Evolutionary conservation across 2,329 filamentous ascomycete genomes (phyloP).

Genomic region (Monilinia fructigena): DNA sequence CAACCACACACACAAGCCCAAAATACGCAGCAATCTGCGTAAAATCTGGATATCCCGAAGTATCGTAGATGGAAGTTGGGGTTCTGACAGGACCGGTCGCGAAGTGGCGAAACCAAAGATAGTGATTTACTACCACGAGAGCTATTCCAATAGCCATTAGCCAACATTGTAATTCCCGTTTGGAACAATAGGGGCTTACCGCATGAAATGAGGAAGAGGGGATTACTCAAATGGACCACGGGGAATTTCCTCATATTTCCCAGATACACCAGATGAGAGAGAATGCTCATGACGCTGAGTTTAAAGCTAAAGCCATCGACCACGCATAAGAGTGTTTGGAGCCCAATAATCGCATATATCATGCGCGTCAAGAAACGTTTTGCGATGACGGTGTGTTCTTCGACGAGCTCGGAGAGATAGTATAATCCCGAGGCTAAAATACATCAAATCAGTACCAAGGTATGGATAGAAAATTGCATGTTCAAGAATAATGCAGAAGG

Average conservation of each 20-base stretch:
- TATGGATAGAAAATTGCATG: not conserved
- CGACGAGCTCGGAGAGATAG: conserved; percentile 95
- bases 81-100: conserved; percentile 60
- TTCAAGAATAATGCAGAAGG: not conserved
- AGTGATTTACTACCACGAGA: conserved; percentile 87
- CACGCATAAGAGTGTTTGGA: conserved; percentile 73
- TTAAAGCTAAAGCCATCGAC: conserved; percentile 83
- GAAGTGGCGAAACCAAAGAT: conserved; percentile 94
- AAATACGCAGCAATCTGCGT: conserved; percentile 96
- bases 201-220: conserved; percentile 81
- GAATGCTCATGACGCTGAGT: conserved; percentile 71
- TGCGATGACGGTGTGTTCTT: conserved; percentile 92
- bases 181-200: conserved; percentile 49
- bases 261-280: conserved; percentile 80
- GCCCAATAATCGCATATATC: conserved; percentile 76
- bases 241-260: conserved; percentile 77
- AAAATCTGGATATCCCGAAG: conserved; percentile 70
- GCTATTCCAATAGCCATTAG: conserved; percentile 48
- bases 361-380: conserved; percentile 82
- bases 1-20: conserved; percentile 92
- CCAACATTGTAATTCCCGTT: not conserved
- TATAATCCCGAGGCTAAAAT: conserved; percentile 86
- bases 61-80: conserved; percentile 64
- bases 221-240: conserved; percentile 82
- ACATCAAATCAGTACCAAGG: not conserved